Percentiles rank a stretch among this genome's conserved stretches.
These are phyloP conservation scores for Backusella psychrophila DNA, from an alignment of 192 early-diverging fungal genomes.

Conservation along the genomic window DNA sequence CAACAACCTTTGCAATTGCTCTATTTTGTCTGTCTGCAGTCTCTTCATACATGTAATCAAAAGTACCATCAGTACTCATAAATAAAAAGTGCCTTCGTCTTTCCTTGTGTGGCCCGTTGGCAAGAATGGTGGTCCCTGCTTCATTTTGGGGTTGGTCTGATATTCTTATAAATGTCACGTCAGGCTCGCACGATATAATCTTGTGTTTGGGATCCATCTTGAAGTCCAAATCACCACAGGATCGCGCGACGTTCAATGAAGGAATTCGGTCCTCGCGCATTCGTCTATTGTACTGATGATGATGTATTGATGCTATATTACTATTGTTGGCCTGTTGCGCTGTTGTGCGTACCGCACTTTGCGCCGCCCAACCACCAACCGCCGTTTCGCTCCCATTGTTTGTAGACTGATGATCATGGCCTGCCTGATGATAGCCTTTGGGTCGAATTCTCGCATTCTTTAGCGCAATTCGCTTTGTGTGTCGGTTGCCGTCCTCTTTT, in stretches of 20 bases:
- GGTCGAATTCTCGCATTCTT: constrained; percentile 60
- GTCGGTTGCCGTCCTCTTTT: constrained; percentile 48
- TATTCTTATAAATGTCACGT: constrained; percentile 52
- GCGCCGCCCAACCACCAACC: constrained; percentile 7
- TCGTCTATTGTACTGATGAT: background rate
- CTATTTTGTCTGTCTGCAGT: constrained; percentile 48
- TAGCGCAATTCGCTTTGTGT: constrained; percentile 38
- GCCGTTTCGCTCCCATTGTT: background rate
- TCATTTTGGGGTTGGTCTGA: constrained; percentile 12
- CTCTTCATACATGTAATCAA: constrained; percentile 55
- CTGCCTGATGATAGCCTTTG: constrained; percentile 35
- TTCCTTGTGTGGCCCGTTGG: constrained; percentile 6
- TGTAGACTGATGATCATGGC: constrained; percentile 9
- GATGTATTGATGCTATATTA: background rate
- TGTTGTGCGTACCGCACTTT: constrained; percentile 24
- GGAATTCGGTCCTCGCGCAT: constrained; percentile 33
- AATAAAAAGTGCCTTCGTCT: constrained; percentile 47
- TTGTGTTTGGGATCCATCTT: constrained; percentile 50
- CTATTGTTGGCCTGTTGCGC: background rate
- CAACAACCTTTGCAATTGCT: constrained; percentile 46
- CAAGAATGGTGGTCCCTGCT: background rate
- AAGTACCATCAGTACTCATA: constrained; percentile 58
- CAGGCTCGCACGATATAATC: constrained; percentile 53
- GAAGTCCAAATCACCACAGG: constrained; percentile 57
- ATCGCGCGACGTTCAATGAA: constrained; percentile 55